phyloP scores from a whole-genome alignment of 176 grass and related monocot genomes.

The Raddia guianensis region DNA sequence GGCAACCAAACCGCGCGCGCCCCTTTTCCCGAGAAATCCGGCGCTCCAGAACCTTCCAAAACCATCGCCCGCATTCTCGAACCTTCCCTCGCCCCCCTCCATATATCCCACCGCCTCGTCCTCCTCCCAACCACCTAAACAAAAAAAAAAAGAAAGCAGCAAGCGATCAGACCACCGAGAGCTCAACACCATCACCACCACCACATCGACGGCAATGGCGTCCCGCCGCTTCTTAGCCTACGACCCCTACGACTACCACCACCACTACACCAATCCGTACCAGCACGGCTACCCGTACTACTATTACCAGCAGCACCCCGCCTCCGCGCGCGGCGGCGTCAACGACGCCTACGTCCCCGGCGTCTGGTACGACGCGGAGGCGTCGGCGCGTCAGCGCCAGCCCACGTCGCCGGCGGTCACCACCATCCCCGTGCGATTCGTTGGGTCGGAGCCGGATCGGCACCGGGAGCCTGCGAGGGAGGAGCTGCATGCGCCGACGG shows the following conservation, averaged over 20 bases:
- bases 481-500: background rate
- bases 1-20: no score
- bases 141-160: no score
- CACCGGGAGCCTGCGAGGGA: background rate
- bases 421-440: constrained; percentile 32
- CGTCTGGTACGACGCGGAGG: background rate
- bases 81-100: no score
- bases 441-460: constrained; percentile 18
- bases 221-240: constrained; percentile 37
- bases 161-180: background rate
- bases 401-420: constrained; percentile 17
- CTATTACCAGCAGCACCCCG: background rate
- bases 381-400: background rate
- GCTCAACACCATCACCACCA: background rate
- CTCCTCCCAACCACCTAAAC: no score
- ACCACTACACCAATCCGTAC: constrained; percentile 21
- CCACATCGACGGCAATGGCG: constrained; percentile 29
- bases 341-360: constrained; percentile 8
- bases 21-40: no score
- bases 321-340: background rate
- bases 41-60: no score
- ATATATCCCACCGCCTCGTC: background rate
- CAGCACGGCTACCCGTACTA: background rate
- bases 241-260: constrained; percentile 44
- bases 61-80: no score